Evolutionary conservation across 2,329 filamentous ascomycete species (phyloP).

Genomic region (Talaromyces sp.): DNA sequence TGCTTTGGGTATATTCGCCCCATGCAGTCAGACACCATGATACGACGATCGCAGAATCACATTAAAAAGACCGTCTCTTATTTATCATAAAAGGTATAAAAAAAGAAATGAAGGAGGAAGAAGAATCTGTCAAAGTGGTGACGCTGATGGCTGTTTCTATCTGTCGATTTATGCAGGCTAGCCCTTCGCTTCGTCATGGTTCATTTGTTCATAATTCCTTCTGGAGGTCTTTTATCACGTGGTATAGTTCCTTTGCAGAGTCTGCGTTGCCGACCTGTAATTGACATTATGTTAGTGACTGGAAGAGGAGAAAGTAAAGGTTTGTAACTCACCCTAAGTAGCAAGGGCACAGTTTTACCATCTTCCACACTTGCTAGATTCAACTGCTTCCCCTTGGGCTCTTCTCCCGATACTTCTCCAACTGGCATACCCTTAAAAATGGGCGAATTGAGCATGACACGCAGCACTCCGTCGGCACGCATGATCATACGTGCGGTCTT

Average conservation of each 20-base stretch:
- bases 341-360: conserved; percentile 52
- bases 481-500: conserved; percentile 71
- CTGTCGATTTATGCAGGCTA: neutral
- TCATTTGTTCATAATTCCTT: conserved; percentile 34
- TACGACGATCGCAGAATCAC: neutral
- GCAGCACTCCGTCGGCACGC: conserved; percentile 84
- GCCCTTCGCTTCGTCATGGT: neutral
- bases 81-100: neutral
- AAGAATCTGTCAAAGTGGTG: neutral
- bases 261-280: conserved; percentile 45
- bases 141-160: conserved; percentile 2
- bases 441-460: conserved; percentile 81
- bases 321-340: conserved; percentile 60
- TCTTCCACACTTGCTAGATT: conserved; percentile 61
- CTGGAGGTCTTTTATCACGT: conserved; percentile 44
- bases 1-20: conserved; percentile 8
- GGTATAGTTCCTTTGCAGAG: conserved; percentile 48
- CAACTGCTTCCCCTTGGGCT: conserved; percentile 69
- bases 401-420: conserved; percentile 61
- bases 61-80: neutral
- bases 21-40: conserved; percentile 1
- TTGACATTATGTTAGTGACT: conserved; percentile 6
- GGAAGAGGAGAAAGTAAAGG: no score
- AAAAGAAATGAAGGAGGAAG: neutral
- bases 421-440: conserved; percentile 78